Conservation (phyloP, 768 basidiomycete species). For the Xanthoconium stramineum region DNA sequence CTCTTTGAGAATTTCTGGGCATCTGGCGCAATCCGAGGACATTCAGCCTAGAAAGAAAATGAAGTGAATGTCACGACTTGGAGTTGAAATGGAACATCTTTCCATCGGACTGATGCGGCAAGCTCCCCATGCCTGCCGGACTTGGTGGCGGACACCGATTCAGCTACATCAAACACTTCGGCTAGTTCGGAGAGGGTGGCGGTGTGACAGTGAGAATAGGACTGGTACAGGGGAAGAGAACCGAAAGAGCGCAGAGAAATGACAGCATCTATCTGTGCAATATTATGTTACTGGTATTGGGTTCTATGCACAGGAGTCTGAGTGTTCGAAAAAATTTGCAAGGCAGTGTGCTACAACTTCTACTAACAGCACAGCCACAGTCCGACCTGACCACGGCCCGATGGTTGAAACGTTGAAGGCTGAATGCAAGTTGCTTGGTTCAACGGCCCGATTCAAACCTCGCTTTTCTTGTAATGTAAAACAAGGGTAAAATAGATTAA, state of each 20-base stretch:
- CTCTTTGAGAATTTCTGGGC: conserved; percentile 1
- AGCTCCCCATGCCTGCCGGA: background rate
- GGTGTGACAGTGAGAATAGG: background rate
- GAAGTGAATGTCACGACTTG: conserved; percentile 14
- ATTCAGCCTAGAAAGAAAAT: conserved; percentile 15
- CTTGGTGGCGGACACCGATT: conserved; percentile 8
- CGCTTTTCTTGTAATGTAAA: too few relatives aligned
- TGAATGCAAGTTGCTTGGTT: too few relatives aligned
- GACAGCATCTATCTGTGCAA: background rate
- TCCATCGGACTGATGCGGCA: conserved; percentile 12
- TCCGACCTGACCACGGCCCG: background rate
- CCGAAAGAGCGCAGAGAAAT: background rate
- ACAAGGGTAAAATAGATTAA: too few relatives aligned
- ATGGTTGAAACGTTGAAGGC: too few relatives aligned
- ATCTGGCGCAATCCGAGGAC: conserved; percentile 20
- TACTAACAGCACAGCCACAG: background rate
- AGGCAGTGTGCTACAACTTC: background rate
- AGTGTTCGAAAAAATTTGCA: background rate
- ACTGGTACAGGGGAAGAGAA: background rate
- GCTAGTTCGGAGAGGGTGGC: conserved; percentile 2
- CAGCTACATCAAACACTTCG: conserved; percentile 20
- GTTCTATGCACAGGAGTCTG: too few relatives aligned
- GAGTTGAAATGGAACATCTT: conserved; percentile 15
- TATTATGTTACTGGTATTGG: background rate
- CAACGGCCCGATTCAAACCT: background rate